Percentiles rank a stretch among this genome's conserved stretches.
Evolutionary conservation across 140 eudicot species (phyloP).

Genomic region (Erigeron philadelphicus): DNA sequence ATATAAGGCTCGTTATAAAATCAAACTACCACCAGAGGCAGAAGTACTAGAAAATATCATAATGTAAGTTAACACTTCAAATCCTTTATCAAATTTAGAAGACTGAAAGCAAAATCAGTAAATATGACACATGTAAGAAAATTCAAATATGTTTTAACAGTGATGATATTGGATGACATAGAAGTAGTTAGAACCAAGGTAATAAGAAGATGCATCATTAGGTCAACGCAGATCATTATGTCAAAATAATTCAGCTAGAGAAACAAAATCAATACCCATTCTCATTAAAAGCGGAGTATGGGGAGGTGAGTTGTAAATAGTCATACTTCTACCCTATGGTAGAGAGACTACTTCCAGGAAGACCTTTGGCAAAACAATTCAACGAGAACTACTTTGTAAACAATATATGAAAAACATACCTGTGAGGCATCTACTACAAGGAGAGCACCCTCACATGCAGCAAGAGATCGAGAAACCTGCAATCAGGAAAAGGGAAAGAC

Average conservation of each 20-base stretch:
- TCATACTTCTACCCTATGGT: too few relatives aligned
- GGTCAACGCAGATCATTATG: conserved; percentile 1
- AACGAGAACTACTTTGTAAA: conserved; percentile 7
- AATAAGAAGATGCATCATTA: neutral
- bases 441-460: conserved; percentile 99
- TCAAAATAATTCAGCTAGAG: neutral
- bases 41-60: conserved; percentile 14
- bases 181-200: neutral
- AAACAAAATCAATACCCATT: neutral
- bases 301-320: too few relatives aligned
- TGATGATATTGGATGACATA: conserved; percentile 2
- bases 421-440: conserved; percentile 98
- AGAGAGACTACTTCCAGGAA: too few relatives aligned
- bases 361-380: neutral
- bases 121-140: neutral
- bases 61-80: conserved; percentile 14
- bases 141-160: neutral
- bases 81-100: conserved; percentile 15
- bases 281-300: too few relatives aligned
- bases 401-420: conserved; percentile 32
- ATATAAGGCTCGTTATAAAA: conserved; percentile 24
- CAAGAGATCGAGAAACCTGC: conserved; percentile 97
- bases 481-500: conserved; percentile 22
- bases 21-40: conserved; percentile 5
- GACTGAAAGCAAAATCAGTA: neutral